Base-by-base conservation (phyloP, 1,284 basidiomycete species). In the Baeospora myosura region DNA sequence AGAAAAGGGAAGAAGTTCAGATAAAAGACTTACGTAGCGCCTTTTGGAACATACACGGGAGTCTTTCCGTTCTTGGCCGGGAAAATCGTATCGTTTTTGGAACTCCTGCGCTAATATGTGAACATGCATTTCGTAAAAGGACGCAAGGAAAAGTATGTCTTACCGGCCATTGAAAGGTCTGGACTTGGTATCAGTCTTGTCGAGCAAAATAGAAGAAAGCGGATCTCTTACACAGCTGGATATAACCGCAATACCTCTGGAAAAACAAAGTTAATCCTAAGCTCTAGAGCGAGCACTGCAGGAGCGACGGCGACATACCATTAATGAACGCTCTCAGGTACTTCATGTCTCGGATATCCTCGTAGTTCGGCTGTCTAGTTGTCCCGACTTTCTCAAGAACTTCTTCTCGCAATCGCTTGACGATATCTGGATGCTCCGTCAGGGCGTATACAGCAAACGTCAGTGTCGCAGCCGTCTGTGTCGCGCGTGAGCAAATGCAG, bases 381-480 rank as follows among this genome's bases (percentile, higher is more conserved):
- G 55, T 47, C 0, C 66, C 67, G 17, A 69, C 56, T 6, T 51
- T 49, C 10, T 55, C 50, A 12, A 71, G 42, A 4, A 78, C 64
- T 48, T 79, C 76, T 21, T 63, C 55, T 3, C 75, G 66, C 3
- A 79, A 59, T 8, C 66, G 63, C 4, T 45, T 32, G 20, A 68
- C 48, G 25, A 76, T 62, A 0, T 59, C 44, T 1, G 74, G 73
- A 44, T 78, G 62, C 40, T 60, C 61, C 2, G 76, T 60, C 12
- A 80, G 64, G 52, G 72, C 60, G 52, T 80, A 79, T 10, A 71
- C 46, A 1, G 62, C 52, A 46, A 72, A 76, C 1, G 76, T 74
- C 22, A 77, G 49, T 1, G 64, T 62, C 4, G 59, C 53, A 2
- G 69, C 65, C 5, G 69, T 75, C 68, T 74, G 41, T 35, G 33